A percentile compares a stretch with the other conserved stretches of the same genome.
phyloP scores from a whole-genome alignment of 2,329 filamentous ascomycete species.

The Penicillium sp. region DNA sequence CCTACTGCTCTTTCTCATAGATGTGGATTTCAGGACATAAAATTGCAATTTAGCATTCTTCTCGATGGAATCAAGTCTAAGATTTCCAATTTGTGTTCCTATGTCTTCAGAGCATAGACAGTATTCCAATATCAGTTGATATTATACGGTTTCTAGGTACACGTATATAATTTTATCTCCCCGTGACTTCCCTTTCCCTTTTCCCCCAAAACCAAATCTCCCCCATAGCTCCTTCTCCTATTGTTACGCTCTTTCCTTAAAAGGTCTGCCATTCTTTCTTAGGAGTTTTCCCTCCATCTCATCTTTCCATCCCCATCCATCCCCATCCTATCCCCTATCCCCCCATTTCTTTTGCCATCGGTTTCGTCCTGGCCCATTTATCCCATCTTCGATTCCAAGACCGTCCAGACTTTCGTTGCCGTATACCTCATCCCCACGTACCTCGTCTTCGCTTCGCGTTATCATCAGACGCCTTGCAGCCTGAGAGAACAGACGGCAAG shows the following conservation, averaged over 20 bases:
- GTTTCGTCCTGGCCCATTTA: constrained; percentile 2
- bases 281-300: constrained; percentile 14
- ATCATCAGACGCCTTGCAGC: background rate
- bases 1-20: constrained; percentile 3
- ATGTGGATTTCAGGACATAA: background rate
- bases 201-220: background rate
- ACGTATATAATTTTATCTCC: background rate
- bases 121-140: background rate
- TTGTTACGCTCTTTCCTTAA: background rate
- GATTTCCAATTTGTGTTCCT: background rate
- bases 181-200: constrained; percentile 5
- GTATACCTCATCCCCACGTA: background rate
- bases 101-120: background rate
- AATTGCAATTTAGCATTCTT: background rate
- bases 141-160: background rate
- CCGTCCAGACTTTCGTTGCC: constrained; percentile 9
- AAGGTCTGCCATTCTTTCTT: constrained; percentile 4
- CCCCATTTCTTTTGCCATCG: constrained; percentile 19
- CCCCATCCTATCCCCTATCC: constrained; percentile 33
- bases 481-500: background rate
- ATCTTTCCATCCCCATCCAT: constrained; percentile 15
- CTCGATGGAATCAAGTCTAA: background rate
- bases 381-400: constrained; percentile 1
- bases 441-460: background rate
- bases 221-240: constrained; percentile 3